Percentiles rank a stretch among this genome's conserved stretches.
These are phyloP conservation scores for Saxophila tyrrhenica DNA, from an alignment of 495 filamentous ascomycete genomes.

Conservation along the genomic window DNA sequence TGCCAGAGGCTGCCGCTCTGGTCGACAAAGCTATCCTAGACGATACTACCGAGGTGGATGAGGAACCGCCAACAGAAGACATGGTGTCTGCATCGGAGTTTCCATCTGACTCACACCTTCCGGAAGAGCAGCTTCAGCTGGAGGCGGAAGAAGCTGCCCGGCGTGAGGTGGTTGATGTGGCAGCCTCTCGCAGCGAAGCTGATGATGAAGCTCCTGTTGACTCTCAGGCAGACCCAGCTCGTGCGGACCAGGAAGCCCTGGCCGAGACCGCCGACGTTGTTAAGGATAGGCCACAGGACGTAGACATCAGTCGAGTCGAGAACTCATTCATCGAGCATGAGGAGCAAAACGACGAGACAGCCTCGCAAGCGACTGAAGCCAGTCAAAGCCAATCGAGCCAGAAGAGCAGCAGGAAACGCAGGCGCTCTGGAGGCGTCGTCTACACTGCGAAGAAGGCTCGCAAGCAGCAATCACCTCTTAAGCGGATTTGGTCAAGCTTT, in stretches of 20 bases:
- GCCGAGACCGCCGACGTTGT: not conserved
- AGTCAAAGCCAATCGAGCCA: constrained; percentile 9
- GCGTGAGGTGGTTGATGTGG: not conserved
- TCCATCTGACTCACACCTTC: constrained; percentile 10
- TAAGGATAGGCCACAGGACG: not conserved
- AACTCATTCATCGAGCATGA: constrained; percentile 8
- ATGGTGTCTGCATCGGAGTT: constrained; percentile 2
- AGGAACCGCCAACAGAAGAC: not conserved
- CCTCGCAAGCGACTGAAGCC: not conserved
- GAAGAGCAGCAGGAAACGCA: constrained; percentile 18
- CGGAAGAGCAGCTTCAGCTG: constrained; percentile 5
- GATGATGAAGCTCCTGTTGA: not conserved
- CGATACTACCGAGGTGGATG: not conserved
- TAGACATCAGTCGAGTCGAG: constrained; percentile 7
- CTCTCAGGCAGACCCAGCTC: not conserved
- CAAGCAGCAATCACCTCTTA: constrained; percentile 16
- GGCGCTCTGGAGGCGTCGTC: not conserved
- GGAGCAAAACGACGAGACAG: not conserved
- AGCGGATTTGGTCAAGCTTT: constrained; percentile 12
- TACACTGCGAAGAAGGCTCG: constrained; percentile 16
- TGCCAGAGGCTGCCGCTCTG: not conserved
- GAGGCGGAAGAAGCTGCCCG: constrained; percentile 1
- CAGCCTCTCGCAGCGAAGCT: not conserved
- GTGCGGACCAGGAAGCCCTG: not conserved
- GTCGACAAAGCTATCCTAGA: not conserved